Evolutionary conservation across 2,329 filamentous ascomycete species (phyloP).

Genomic region (Microdochium paspali): DNA sequence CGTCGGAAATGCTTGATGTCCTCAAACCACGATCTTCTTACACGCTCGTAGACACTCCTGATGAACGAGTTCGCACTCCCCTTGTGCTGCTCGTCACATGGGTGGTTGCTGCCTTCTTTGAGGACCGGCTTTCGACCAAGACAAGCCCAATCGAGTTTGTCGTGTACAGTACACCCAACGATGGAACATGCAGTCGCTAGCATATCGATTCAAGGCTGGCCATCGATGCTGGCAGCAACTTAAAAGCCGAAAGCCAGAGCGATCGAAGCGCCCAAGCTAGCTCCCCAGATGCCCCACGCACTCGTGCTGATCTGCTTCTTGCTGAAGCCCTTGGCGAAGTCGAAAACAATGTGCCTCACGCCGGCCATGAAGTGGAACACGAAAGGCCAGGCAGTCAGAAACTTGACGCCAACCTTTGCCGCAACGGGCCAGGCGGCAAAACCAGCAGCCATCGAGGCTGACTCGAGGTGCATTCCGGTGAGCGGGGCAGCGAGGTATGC

Average conservation of each 20-base stretch:
- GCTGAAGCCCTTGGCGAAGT: slow-evolving; percentile 39
- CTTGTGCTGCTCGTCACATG: too few species aligned
- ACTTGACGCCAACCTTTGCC: slow-evolving; percentile 48
- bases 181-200: neutral
- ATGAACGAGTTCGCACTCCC: too few species aligned
- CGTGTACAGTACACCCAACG: too few species aligned
- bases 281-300: slow-evolving; percentile 38
- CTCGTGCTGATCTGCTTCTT: slow-evolving; percentile 34
- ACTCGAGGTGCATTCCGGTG: slow-evolving; percentile 55
- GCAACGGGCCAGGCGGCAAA: slow-evolving; percentile 50
- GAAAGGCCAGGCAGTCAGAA: slow-evolving; percentile 48
- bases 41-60: too few species aligned
- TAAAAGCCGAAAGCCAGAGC: slow-evolving; percentile 40
- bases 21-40: too few species aligned
- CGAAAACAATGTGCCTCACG: slow-evolving; percentile 43
- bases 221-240: slow-evolving; percentile 5
- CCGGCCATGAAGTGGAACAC: slow-evolving; percentile 48
- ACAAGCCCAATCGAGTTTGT: too few species aligned
- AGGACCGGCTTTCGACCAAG: too few species aligned
- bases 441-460: slow-evolving; percentile 47
- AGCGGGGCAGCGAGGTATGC: slow-evolving; percentile 75
- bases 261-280: slow-evolving; percentile 31
- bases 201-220: neutral
- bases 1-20: too few species aligned
- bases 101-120: too few species aligned